A percentile compares a stretch with the other conserved stretches of the same genome.
These are phyloP conservation scores for Colletotrichum navitas DNA, from an alignment of 2,329 filamentous ascomycete species.

Conservation along the genomic window DNA sequence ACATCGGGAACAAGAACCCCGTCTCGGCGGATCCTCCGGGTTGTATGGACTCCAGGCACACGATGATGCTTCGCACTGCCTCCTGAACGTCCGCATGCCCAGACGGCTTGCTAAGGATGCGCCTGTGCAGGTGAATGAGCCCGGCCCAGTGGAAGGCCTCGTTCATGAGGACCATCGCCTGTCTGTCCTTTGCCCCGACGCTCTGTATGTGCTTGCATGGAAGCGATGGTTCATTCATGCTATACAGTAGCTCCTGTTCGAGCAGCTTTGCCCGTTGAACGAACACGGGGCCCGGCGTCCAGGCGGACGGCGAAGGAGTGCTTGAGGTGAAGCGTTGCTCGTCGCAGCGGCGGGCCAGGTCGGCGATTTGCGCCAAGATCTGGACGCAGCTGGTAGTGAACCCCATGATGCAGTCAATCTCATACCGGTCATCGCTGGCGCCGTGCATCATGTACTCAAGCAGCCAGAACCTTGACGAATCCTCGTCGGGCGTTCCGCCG, in stretches of 20 bases:
- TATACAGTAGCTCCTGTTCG: slow-evolving; percentile 71
- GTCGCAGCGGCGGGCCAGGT: slow-evolving; percentile 78
- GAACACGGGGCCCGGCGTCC: slow-evolving; percentile 70
- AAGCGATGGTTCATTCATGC: slow-evolving; percentile 58
- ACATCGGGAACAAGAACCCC: slow-evolving; percentile 83
- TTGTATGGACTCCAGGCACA: slow-evolving; percentile 71
- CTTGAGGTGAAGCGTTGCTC: slow-evolving; percentile 70
- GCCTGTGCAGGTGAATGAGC: slow-evolving; percentile 79
- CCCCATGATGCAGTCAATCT: slow-evolving; percentile 85
- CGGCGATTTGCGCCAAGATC: slow-evolving; percentile 78
- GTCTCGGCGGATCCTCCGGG: slow-evolving; percentile 78
- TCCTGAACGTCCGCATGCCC: slow-evolving; percentile 71
- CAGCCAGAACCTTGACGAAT: slow-evolving; percentile 64
- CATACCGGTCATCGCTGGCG: slow-evolving; percentile 67
- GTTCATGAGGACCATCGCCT: slow-evolving; percentile 79
- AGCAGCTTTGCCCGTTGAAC: slow-evolving; percentile 69
- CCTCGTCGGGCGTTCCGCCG: slow-evolving; percentile 65
- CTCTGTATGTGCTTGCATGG: slow-evolving; percentile 59
- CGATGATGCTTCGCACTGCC: slow-evolving; percentile 73
- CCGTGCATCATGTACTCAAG: slow-evolving; percentile 65
- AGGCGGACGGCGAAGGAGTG: slow-evolving; percentile 55
- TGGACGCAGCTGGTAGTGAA: slow-evolving; percentile 80
- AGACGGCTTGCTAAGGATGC: slow-evolving; percentile 74
- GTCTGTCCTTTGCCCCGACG: slow-evolving; percentile 67
- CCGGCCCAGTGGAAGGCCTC: slow-evolving; percentile 85